Evolutionary conservation across 2,329 filamentous ascomycete genomes (phyloP).

Genomic region (Aotearoamyces nothofagi): DNA sequence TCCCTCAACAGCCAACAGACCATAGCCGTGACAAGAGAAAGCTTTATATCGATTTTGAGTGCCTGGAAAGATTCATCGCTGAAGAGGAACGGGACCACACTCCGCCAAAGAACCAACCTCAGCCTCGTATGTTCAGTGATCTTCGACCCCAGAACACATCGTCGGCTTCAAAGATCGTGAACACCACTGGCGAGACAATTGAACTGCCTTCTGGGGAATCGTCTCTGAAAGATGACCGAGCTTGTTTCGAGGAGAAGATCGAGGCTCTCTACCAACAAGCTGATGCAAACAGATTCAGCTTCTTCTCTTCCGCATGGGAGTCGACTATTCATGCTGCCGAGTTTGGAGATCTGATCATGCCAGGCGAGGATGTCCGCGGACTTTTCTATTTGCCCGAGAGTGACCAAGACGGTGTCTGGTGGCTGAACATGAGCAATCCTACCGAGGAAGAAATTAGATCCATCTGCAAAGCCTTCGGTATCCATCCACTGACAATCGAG

Average conservation of each 20-base stretch:
- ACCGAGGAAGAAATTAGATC: constrained; percentile 77
- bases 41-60: constrained; percentile 81
- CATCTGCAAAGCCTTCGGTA: constrained; percentile 86
- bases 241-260: constrained; percentile 17
- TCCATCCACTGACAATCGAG: constrained; percentile 90
- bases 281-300: constrained; percentile 76
- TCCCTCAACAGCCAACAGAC: constrained; percentile 62
- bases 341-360: constrained; percentile 74
- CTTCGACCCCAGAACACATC: constrained; percentile 12
- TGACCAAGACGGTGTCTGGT: constrained; percentile 76
- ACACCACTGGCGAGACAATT: constrained; percentile 40
- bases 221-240: constrained; percentile 25
- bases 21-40: constrained; percentile 55
- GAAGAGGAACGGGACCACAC: constrained; percentile 35
- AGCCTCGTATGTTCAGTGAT: constrained; percentile 17
- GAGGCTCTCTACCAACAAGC: constrained; percentile 21
- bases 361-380: constrained; percentile 77
- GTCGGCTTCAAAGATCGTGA: constrained; percentile 15
- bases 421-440: constrained; percentile 87
- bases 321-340: constrained; percentile 85
- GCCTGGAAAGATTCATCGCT: constrained; percentile 79
- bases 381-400: constrained; percentile 59
- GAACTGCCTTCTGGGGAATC: constrained; percentile 31
- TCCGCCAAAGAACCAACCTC: constrained; percentile 16
- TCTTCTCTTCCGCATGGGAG: constrained; percentile 91